Percentiles rank a stretch among this genome's conserved stretches.
Conservation (phyloP, 768 basidiomycete species). For the Kwoniella botswanensis region DNA sequence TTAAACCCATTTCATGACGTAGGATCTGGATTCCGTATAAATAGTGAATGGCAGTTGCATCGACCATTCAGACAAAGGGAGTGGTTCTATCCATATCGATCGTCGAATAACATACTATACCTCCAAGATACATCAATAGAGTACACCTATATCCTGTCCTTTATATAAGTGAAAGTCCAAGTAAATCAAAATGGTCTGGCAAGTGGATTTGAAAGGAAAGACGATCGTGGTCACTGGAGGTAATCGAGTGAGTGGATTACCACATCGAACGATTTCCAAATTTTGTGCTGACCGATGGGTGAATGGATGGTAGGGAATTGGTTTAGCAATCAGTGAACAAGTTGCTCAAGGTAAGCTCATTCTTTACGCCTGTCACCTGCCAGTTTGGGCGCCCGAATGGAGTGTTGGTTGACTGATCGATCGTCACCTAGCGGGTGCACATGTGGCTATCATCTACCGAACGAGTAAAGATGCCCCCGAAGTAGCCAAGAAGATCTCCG, state of each 20-base stretch:
- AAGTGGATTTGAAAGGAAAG: constrained; percentile 47
- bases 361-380: no score
- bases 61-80: no score
- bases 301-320: constrained; percentile 35
- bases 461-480: constrained; percentile 44
- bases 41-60: no score
- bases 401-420: not conserved
- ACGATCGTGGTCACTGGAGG: constrained; percentile 48
- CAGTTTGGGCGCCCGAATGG: no score
- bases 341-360: constrained; percentile 39
- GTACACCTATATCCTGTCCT: no score
- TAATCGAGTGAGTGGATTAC: constrained; percentile 35
- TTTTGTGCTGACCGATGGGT: no score
- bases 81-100: no score
- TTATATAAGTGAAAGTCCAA: not conserved
- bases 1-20: not conserved
- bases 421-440: constrained; percentile 37
- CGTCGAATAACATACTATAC: no score
- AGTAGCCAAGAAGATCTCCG: constrained; percentile 46
- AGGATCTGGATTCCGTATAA: not conserved
- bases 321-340: constrained; percentile 39
- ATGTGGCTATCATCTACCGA: constrained; percentile 52
- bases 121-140: no score
- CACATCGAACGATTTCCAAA: not conserved
- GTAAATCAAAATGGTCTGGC: constrained; percentile 40